Evolutionary conservation across 352 stramenopile species (phyloP).

Genomic region (Phytophthora sojae): DNA sequence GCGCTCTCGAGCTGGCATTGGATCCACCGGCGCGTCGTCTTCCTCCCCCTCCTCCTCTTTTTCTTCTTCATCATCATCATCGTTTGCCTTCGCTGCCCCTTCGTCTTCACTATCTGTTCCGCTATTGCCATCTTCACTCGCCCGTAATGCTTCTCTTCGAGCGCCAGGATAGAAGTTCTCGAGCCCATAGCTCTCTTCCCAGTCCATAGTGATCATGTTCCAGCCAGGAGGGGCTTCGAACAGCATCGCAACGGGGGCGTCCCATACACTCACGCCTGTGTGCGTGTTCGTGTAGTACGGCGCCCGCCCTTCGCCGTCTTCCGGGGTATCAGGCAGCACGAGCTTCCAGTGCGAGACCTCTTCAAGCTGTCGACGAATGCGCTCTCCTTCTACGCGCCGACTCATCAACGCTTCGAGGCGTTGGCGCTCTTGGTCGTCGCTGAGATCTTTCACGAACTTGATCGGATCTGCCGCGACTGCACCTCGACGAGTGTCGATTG

Average conservation of each 20-base stretch:
- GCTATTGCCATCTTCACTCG: conserved; percentile 18
- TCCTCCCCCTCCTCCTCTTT: conserved; percentile 26
- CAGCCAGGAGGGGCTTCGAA: conserved; percentile 68
- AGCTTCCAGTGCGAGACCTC: conserved; percentile 60
- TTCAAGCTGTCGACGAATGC: conserved; percentile 50
- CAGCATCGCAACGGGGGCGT: conserved; percentile 58
- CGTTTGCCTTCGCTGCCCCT: not conserved
- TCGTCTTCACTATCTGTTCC: conserved; percentile 7
- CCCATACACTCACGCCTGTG: conserved; percentile 68
- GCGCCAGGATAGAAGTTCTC: conserved; percentile 54
- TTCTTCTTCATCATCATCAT: conserved; percentile 22
- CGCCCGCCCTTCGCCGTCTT: conserved; percentile 33
- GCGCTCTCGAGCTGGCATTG: conserved; percentile 48
- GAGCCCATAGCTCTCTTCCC: conserved; percentile 56
- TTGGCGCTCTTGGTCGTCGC: conserved; percentile 28
- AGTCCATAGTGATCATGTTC: conserved; percentile 64
- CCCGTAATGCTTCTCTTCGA: not conserved
- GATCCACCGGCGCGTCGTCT: conserved; percentile 44
- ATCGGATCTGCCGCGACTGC: conserved; percentile 2
- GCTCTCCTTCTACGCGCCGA: conserved; percentile 47
- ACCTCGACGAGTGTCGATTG: not conserved
- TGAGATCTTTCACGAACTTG: conserved; percentile 37
- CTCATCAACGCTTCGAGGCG: conserved; percentile 51
- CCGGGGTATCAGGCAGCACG: conserved; percentile 36
- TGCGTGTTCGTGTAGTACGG: conserved; percentile 64